Base-by-base conservation (phyloP, 345 rosid genomes). In the Euclidium syriacum region DNA sequence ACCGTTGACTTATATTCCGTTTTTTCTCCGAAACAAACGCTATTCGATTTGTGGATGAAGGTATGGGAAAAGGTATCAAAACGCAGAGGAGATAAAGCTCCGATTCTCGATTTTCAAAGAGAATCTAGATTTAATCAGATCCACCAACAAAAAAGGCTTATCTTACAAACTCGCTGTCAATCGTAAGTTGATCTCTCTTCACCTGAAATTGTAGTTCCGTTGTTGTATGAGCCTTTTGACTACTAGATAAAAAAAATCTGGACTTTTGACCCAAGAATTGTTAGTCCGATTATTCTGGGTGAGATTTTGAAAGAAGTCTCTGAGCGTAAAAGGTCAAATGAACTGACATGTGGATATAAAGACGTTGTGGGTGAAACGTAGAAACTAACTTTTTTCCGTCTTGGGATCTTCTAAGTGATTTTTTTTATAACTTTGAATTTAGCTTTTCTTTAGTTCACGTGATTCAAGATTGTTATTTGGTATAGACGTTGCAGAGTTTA, bases 91-190 rank as follows among this genome's bases (percentile, higher is more conserved):
- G 79, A 80, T 84, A 42, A 85, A 78, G 76, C 81, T 78, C 11
- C 67, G 97, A 51, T 94, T 87, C 67, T 67, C 76, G 62, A 76
- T 87, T 72, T 94, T 90, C 79, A 70, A 81, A 2, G 88, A 81
- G 65, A 94, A 67, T 70, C 59, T 85, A 64, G 82, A 87, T 76
- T 79, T 94, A 54, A 84, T 94, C 65, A 76, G 86, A 83, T 87
- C 95, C 60, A 83, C 87, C 4, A 85, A 94, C 64, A 67, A 38
- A 47, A 87, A 83, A 67, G 75, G 78, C 32, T 58, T 94, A 25
- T 40, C 95, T 61, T 87, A 85, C 72, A 79, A 74, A 46, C 96
- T 94, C 53, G 87, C 67, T 30, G 67, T 90, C 25, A 90, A 94
- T 71, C 67, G 99, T 90, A 78, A 62, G 86, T 65, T 32, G 10